phyloP scores from a whole-genome alignment of 371 early-diverging fungal species.

The Paraphysoderma sedebokerense region DNA sequence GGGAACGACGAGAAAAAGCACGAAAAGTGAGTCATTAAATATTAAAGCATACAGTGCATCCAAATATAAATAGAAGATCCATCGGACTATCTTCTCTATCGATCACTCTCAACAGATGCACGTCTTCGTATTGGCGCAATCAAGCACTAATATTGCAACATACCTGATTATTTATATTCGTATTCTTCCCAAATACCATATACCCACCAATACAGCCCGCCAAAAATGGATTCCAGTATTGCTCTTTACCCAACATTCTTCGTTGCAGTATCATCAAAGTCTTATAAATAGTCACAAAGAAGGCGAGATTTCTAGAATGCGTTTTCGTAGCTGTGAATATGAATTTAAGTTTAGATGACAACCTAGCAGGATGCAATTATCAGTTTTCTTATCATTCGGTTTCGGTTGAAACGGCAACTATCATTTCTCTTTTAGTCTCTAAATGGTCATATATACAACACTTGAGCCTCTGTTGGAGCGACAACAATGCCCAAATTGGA shows the following conservation, averaged over 20 bases:
- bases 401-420: no score
- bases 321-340: slow-evolving; percentile 77
- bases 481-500: no score
- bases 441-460: no score
- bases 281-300: slow-evolving; percentile 88
- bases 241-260: slow-evolving; percentile 48
- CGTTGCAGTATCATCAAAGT: slow-evolving; percentile 57
- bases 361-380: slow-evolving; percentile 13
- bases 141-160: neutral
- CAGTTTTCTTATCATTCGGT: no score
- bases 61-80: neutral
- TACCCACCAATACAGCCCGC: slow-evolving; percentile 93
- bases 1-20: no score
- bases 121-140: neutral
- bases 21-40: neutral
- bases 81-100: neutral
- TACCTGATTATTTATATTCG: slow-evolving; percentile 88
- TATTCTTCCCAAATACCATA: slow-evolving; percentile 85
- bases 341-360: slow-evolving; percentile 46
- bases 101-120: neutral
- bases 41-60: no score
- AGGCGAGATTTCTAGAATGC: slow-evolving; percentile 77
- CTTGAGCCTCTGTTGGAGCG: no score
- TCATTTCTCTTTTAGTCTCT: no score
- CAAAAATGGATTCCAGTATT: slow-evolving; percentile 60